Percentiles rank a stretch among this genome's conserved stretches.
Conservation (phyloP, 1,284 basidiomycete genomes). For the Puccinia triticina region DNA sequence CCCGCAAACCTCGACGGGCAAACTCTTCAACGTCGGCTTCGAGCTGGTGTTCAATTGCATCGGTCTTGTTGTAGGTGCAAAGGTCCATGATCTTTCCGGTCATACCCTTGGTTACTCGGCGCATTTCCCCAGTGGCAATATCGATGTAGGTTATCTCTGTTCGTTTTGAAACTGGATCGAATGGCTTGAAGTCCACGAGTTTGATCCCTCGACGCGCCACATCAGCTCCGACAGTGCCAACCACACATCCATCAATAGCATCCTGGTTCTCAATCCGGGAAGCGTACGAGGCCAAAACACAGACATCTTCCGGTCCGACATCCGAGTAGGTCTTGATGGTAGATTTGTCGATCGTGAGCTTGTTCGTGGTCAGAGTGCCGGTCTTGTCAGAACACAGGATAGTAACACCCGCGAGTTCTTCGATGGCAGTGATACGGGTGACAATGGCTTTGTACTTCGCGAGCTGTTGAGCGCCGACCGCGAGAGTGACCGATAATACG, state of each 20-base stretch:
- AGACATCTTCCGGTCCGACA: slow-evolving; percentile 84
- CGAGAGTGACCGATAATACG: slow-evolving; percentile 91
- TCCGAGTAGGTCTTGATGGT: slow-evolving; percentile 89
- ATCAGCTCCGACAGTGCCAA: slow-evolving; percentile 74
- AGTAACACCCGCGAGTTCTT: slow-evolving; percentile 93
- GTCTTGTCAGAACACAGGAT: slow-evolving; percentile 98
- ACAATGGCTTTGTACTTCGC: slow-evolving; percentile 99
- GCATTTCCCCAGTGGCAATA: slow-evolving; percentile 86
- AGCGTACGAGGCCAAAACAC: slow-evolving; percentile 89
- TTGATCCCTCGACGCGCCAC: slow-evolving; percentile 88
- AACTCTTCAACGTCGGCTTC: slow-evolving; percentile 95
- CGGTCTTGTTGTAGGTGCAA: slow-evolving; percentile 94
- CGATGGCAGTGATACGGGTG: slow-evolving; percentile 96
- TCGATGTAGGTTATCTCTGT: slow-evolving; percentile 98
- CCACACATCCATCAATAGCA: slow-evolving; percentile 88
- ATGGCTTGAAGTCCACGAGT: slow-evolving; percentile 96
- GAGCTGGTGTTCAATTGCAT: slow-evolving; percentile 83
- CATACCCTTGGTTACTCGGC: slow-evolving; percentile 99
- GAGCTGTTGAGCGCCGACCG: slow-evolving; percentile 94
- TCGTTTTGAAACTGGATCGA: slow-evolving; percentile 98
- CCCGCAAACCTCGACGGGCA: slow-evolving; percentile 92
- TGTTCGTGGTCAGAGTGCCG: slow-evolving; percentile 96
- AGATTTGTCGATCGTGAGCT: slow-evolving; percentile 92
- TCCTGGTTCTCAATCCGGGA: slow-evolving; percentile 99
- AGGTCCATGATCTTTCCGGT: slow-evolving; percentile 75